Conservation (phyloP, 768 basidiomycete genomes). For the Collybia sordida region DNA sequence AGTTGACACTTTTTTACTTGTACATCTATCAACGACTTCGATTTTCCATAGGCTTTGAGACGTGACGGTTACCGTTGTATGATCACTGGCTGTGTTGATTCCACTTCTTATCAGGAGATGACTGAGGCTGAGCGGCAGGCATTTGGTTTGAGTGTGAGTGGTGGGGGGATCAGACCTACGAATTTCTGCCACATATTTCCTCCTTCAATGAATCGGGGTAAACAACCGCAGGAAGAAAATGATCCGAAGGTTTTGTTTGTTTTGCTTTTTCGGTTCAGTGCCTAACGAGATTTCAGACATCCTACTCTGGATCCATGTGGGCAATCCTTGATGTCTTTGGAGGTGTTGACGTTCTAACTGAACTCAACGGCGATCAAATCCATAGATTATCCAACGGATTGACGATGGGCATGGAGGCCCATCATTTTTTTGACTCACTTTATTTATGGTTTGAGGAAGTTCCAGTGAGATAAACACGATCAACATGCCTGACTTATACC, state of each 20-base stretch:
- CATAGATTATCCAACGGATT: slow-evolving; percentile 25
- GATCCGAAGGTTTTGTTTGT: not conserved
- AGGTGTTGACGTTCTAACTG: slow-evolving; percentile 8
- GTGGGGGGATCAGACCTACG: too few species aligned
- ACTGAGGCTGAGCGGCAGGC: too few species aligned
- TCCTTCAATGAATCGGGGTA: not conserved
- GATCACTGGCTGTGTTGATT: slow-evolving; percentile 1
- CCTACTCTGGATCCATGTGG: slow-evolving; percentile 14
- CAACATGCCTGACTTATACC: too few species aligned
- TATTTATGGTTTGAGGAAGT: slow-evolving; percentile 17
- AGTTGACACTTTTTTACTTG: slow-evolving; percentile 4
- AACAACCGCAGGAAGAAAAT: not conserved
- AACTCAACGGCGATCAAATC: slow-evolving; percentile 22
- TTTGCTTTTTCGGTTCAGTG: too few species aligned
- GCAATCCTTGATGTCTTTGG: slow-evolving; percentile 16
- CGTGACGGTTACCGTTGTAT: slow-evolving; percentile 22
- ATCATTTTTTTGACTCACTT: slow-evolving; percentile 12
- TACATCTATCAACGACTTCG: not conserved
- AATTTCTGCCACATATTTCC: slow-evolving; percentile 2
- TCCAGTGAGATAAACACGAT: not conserved
- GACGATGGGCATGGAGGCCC: slow-evolving; percentile 10
- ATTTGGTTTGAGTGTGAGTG: too few species aligned
- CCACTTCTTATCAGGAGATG: too few species aligned
- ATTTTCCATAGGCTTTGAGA: slow-evolving; percentile 14
- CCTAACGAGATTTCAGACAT: slow-evolving; percentile 10